These are phyloP conservation scores for Pulveroboletus frians DNA, from an alignment of 768 basidiomycete genomes.

Conservation along the genomic window DNA sequence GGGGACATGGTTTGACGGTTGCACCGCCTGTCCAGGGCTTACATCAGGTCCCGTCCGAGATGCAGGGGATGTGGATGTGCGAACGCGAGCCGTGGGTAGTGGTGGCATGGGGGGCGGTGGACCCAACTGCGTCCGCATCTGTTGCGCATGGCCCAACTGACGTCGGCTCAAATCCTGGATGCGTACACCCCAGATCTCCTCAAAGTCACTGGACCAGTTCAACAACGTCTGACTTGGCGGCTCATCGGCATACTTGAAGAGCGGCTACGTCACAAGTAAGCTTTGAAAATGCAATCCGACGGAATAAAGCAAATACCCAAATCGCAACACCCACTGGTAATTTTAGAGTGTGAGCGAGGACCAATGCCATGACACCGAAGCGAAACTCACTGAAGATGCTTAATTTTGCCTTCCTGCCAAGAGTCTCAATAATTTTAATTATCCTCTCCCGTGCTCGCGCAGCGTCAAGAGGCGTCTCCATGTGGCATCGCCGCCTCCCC, in stretches of 20 bases:
- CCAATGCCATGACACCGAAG: conserved; percentile 31
- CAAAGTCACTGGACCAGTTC: conserved; percentile 59
- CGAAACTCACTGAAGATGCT: conserved; percentile 42
- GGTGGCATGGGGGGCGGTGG: conserved; percentile 29
- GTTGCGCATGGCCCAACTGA: conserved; percentile 14
- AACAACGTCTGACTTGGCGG: conserved; percentile 48
- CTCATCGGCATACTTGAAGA: conserved; percentile 58
- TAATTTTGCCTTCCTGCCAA: conserved; percentile 38
- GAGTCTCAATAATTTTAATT: conserved; percentile 35
- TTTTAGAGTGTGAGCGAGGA: conserved; percentile 2
- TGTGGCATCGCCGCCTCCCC: conserved; percentile 32
- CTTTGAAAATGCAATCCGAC: conserved; percentile 22
- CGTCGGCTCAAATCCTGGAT: conserved; percentile 42
- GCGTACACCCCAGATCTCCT: conserved; percentile 61
- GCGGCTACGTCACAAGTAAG: conserved; percentile 41
- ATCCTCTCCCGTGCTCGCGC: conserved; percentile 37
- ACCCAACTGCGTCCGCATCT: conserved; percentile 13
- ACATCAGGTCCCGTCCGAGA: conserved; percentile 21
- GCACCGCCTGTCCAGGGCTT: conserved; percentile 10
- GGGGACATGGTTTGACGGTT: conserved; percentile 28
- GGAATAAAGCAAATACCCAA: conserved; percentile 44
- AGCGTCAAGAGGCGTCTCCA: conserved; percentile 22
- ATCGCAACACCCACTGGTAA: conserved; percentile 55
- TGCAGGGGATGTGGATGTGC: conserved; percentile 15
- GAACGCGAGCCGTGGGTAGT: conserved; percentile 23